Evolutionary conservation across 2,329 filamentous ascomycete genomes (phyloP), one percentile per base, ranked within the genome.

Genomic region (Mollisia scopiformis): DNA sequence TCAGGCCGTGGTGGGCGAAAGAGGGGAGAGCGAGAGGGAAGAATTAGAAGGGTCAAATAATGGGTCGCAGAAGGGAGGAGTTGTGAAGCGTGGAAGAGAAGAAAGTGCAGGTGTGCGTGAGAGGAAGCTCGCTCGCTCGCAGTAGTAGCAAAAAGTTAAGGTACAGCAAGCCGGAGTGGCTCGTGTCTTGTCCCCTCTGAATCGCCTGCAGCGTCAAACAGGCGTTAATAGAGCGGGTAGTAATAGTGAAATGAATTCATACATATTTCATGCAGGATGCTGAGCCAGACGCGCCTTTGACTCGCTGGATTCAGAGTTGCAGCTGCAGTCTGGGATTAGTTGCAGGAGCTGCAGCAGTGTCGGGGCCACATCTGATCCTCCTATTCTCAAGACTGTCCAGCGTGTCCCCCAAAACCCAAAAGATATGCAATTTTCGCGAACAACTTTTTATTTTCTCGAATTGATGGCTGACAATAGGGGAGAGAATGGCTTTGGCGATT

Each of bases 31-130:
- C 59, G 25, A 57, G 49, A 47, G 55, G 59, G 35, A 41, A 58
- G 59, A 53, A 46, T 50, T 41, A 62, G 59, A 63, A 63, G 66
- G 63, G 63, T 62, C 62, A 62, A 63, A 52, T 14, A 39, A 39
- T 30, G 27, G 57, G 46, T 50, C 53, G 62, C 59, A 54, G 41
- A 19, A 41, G 43, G 30, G 33, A 25, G 31, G 52, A 33, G 19
- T 31, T 51, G 49, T 25, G 30, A 43, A 27, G 23, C 16, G 43
- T 23, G 25, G 23, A 25, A 28, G 6, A 27, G 13, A n/a, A 5
- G 11, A 30, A n/a, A n/a, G n/a, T n/a, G n/a, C n/a, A n/a, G n/a
- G n/a, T n/a, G n/a, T n/a, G n/a, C n/a, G n/a, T n/a, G n/a, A n/a
- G n/a, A n/a, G n/a, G n/a, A n/a, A n/a, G n/a, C n/a, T n/a, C n/a